Percentiles rank a stretch among this genome's conserved stretches.
Conservation (phyloP, 1,139 yeast genomes). For the Diutina siamensis region DNA sequence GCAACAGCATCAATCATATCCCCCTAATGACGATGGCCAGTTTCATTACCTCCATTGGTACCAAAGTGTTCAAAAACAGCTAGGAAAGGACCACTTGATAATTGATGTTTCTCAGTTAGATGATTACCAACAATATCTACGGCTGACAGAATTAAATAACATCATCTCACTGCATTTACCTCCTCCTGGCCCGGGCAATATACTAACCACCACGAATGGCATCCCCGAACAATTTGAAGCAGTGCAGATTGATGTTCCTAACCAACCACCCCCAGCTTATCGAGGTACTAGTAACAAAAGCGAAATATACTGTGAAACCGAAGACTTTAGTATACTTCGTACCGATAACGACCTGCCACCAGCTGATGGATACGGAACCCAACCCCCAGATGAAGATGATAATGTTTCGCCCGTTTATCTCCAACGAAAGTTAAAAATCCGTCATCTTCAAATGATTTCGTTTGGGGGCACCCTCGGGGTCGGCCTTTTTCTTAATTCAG, state of each 20-base stretch:
- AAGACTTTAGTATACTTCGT: neutral
- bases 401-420: constrained; percentile 9
- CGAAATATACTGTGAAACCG: neutral
- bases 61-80: neutral
- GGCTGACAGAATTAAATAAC: neutral
- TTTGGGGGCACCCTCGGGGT: constrained; percentile 79
- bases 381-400: neutral
- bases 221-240: constrained; percentile 2
- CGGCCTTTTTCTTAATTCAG: constrained; percentile 68
- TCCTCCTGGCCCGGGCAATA: neutral
- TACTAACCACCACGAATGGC: constrained; percentile 1
- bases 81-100: neutral
- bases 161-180: neutral
- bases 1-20: neutral
- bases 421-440: constrained; percentile 48
- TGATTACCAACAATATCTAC: neutral
- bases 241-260: neutral
- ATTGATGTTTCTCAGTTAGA: neutral
- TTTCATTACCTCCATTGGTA: neutral
- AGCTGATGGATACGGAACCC: neutral
- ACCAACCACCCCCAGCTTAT: neutral
- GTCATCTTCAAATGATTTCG: constrained; percentile 75
- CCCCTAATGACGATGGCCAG: neutral
- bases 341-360: neutral
- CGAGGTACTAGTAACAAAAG: neutral